Percentiles rank a stretch among this genome's conserved stretches.
Evolutionary conservation across 805 yeast species (phyloP).

Genomic region (Lipomyces kockii): DNA sequence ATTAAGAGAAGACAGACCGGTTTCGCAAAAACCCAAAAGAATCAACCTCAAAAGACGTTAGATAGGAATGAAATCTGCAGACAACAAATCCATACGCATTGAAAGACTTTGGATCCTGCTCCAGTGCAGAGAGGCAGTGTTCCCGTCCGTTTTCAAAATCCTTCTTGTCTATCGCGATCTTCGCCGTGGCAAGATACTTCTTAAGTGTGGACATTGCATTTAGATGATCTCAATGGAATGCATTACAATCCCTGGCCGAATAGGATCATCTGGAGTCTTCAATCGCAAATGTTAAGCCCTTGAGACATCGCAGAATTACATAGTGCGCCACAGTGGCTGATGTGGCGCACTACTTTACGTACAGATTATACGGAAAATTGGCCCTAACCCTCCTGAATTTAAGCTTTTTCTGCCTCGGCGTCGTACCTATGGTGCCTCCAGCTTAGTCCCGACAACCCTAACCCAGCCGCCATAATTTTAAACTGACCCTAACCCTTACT

Average conservation of each 20-base stretch:
- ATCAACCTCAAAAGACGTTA: slow-evolving; percentile 17
- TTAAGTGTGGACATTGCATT: slow-evolving; percentile 22
- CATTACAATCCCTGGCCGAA: not conserved
- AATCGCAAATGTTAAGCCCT: not conserved
- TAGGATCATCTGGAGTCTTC: not conserved
- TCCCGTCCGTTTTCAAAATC: slow-evolving; percentile 69
- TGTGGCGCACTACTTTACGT: no score
- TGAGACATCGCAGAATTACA: no score
- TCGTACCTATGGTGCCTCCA: no score
- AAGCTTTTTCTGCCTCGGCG: no score
- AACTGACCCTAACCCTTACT: no score
- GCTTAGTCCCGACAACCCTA: no score
- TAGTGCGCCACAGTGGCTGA: no score
- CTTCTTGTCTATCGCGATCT: slow-evolving; percentile 46
- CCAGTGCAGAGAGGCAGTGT: slow-evolving; percentile 59
- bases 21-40: slow-evolving; percentile 31
- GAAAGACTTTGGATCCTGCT: slow-evolving; percentile 60
- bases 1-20: slow-evolving; percentile 45
- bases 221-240: not conserved
- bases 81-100: slow-evolving; percentile 58
- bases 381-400: no score
- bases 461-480: no score
- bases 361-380: no score
- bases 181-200: slow-evolving; percentile 38
- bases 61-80: not conserved